These are phyloP conservation scores for Phytopythium aichiense DNA, from an alignment of 352 stramenopile species.

Conservation along the genomic window DNA sequence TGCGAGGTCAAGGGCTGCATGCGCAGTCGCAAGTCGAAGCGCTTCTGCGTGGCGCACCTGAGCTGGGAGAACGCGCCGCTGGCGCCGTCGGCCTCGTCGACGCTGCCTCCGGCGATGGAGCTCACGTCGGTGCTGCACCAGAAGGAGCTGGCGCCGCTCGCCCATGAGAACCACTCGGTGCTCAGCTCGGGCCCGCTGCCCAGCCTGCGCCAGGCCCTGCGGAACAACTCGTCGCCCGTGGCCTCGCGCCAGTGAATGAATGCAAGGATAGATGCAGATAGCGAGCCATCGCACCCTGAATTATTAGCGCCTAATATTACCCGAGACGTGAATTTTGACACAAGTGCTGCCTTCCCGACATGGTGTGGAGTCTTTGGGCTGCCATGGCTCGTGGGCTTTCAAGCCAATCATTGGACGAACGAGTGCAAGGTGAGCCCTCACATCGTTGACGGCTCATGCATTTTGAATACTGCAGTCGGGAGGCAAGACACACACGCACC, in stretches of 20 bases:
- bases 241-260: not conserved
- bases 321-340: too few species aligned
- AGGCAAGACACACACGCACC: too few species aligned
- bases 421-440: too few species aligned
- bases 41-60: constrained; percentile 58
- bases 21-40: constrained; percentile 64
- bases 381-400: too few species aligned
- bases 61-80: constrained; percentile 20
- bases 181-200: constrained; percentile 22
- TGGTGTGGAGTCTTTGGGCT: too few species aligned
- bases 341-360: too few species aligned
- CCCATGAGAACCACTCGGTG: constrained; percentile 12
- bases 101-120: not conserved
- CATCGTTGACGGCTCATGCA: too few species aligned
- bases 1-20: constrained; percentile 62
- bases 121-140: constrained; percentile 1
- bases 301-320: not conserved
- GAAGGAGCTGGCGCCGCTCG: constrained; percentile 14
- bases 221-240: constrained; percentile 14
- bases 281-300: not conserved
- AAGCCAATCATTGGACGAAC: too few species aligned
- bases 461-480: too few species aligned
- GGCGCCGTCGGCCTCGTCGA: constrained; percentile 4
- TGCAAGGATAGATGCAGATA: not conserved
- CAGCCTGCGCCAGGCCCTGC: constrained; percentile 41